These are phyloP conservation scores for Podospora appendiculata DNA, from an alignment of 495 filamentous ascomycete species.

Conservation along the genomic window DNA sequence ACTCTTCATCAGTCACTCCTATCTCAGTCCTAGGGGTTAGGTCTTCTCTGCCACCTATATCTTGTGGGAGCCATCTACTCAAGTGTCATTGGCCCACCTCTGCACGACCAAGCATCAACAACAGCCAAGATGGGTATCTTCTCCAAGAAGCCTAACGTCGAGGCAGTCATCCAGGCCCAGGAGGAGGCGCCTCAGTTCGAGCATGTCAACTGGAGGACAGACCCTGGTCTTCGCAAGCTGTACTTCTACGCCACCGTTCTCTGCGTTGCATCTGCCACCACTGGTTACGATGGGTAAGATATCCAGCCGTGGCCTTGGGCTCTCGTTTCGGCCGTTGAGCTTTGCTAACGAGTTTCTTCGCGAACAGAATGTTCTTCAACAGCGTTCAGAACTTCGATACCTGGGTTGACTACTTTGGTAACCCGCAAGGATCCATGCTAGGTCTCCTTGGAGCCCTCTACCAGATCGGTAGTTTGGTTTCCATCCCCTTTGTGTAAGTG, in stretches of 20 bases:
- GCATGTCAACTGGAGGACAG: slow-evolving; percentile 50
- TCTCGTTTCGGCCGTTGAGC: not conserved
- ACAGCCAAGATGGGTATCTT: slow-evolving; percentile 24
- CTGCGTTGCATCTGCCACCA: slow-evolving; percentile 55
- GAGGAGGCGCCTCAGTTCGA: slow-evolving; percentile 53
- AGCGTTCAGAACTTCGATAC: slow-evolving; percentile 43
- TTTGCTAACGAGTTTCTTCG: not conserved
- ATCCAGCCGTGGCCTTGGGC: too few species aligned
- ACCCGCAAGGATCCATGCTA: slow-evolving; percentile 45
- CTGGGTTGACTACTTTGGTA: slow-evolving; percentile 42
- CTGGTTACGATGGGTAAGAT: slow-evolving; percentile 57
- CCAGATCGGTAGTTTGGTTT: slow-evolving; percentile 56
- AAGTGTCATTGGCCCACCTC: not conserved
- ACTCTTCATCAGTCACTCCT: slow-evolving; percentile 9
- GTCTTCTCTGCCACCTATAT: slow-evolving; percentile 8
- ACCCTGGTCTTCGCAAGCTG: slow-evolving; percentile 53
- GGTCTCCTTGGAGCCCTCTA: slow-evolving; percentile 63
- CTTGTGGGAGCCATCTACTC: not conserved
- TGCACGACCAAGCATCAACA: not conserved
- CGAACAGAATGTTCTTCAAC: slow-evolving; percentile 46
- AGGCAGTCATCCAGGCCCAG: slow-evolving; percentile 26
- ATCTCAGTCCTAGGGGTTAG: slow-evolving; percentile 5
- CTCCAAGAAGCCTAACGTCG: slow-evolving; percentile 26
- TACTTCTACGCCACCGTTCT: slow-evolving; percentile 51
- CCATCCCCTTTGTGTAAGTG: slow-evolving; percentile 56